Evolutionary conservation across 2,329 filamentous ascomycete genomes (phyloP).

Genomic region (Cordyceps cicadae): DNA sequence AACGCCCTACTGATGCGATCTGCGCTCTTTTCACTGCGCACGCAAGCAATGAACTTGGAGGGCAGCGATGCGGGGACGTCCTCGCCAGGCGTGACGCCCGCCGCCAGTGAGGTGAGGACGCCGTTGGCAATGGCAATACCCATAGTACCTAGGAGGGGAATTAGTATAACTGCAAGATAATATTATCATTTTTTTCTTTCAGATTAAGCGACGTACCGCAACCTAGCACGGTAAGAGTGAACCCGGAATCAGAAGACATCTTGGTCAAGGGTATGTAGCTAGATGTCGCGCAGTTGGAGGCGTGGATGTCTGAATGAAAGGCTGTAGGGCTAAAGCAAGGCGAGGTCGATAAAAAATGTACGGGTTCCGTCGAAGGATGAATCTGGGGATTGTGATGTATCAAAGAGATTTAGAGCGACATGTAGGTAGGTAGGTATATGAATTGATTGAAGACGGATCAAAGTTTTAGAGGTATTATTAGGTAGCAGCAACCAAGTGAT

Average conservation of each 20-base stretch:
- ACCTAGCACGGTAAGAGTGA: constrained; percentile 73
- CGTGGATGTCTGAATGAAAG: background rate
- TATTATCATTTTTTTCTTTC: background rate
- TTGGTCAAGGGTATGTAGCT: constrained; percentile 8
- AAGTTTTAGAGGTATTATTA: background rate
- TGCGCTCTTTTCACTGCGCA: constrained; percentile 60
- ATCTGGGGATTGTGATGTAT: constrained; percentile 12
- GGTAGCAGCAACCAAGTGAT: background rate
- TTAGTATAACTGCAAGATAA: constrained; percentile 11
- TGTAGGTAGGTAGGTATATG: background rate
- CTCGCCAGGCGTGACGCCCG: constrained; percentile 37
- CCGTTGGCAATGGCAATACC: constrained; percentile 77
- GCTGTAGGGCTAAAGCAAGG: background rate
- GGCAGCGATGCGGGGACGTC: constrained; percentile 53
- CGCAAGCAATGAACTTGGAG: constrained; percentile 71
- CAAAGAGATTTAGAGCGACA: constrained; percentile 10
- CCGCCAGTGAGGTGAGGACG: constrained; percentile 62
- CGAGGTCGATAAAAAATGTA: background rate
- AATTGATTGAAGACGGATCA: constrained; percentile 9
- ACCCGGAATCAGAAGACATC: constrained; percentile 18
- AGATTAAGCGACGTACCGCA: constrained; percentile 53
- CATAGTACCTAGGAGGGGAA: constrained; percentile 57
- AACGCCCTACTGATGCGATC: constrained; percentile 61
- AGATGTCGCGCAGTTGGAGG: constrained; percentile 1
- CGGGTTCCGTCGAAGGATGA: background rate